Base-by-base conservation (phyloP, 805 yeast genomes). In the Henningerozyma blattae region DNA sequence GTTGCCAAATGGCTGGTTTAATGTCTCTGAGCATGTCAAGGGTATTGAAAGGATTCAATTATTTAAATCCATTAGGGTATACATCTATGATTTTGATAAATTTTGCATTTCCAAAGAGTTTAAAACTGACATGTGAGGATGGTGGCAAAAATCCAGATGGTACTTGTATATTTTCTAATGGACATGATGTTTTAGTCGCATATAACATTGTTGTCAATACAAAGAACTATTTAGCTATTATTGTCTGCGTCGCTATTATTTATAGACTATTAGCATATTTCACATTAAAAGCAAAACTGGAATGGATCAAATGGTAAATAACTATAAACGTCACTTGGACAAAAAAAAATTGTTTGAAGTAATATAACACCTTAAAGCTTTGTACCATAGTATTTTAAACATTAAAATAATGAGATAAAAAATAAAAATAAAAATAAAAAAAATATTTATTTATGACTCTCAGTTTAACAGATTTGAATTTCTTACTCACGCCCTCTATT, bases 1-100 rank as follows among this genome's bases (percentile, higher is more conserved):
- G 89, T 5, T 72, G 80, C 4, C 72, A 80, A 44, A 80, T 85
- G 91, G 81, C 84, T 1, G 95, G 95, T 3, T 61, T 86, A 9
- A 67, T 85, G 75, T 79, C 94, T 0, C 60, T 83, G 45, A 64
- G 76, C n/a, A 72, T 84, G 78, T 80, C 79, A 18, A 59, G 57
- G 2, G 74, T 85, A 31, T 64, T 84, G 48, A 65, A 65, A 41
- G 94, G 76, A 0, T 56, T 81, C 49, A 84, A 83, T 54, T 85
- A 75, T 56, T 45, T 80, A n/a, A 77, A 77, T 34, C 95, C 95
- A 3, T 53, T 80, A 42, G 79, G 78, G 46, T 85, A 80, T 48
- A 77, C 76, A 2, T 78, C 78, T 9, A 68, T 74, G 43, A 59
- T 72, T 1, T 51, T 75, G 31, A 68, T 76, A n/a, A 71, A 78